Evolutionary conservation across 495 filamentous ascomycete species (phyloP), one percentile per base, ranked within the genome.

Genomic region (Friedmanniomyces simplex): DNA sequence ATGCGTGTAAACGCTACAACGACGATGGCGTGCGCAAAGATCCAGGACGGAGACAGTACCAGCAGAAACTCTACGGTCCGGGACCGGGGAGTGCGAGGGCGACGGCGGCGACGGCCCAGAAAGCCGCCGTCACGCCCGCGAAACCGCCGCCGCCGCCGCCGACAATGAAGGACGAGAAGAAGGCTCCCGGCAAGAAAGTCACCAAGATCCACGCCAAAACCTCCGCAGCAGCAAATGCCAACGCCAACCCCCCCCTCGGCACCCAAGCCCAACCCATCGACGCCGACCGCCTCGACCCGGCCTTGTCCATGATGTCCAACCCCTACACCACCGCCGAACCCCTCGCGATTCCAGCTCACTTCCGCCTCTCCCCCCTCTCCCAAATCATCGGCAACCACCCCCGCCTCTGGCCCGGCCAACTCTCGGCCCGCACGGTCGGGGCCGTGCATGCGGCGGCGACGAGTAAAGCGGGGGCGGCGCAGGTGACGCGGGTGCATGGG

Each of bases 1-100:
- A 91, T 72, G 84, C 85, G 5, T 79, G 84, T 77, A 87, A 90
- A 68, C 76, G 88, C 25, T 77, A 85, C 28, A 79, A 83, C 12
- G 82, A 86, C 60, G 84, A 88, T 60, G 79, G 79, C 55, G 78
- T 76, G 0, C 82, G 79, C 62, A 71, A 75, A 54, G 78, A 84
- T 67, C 77, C 81, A 4, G 69, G 72, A 53, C 84, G 81, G 65
- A 77, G 71, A 65, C 68, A 66, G 30, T 49, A n/a, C 13, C 48
- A 58, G 18, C 39, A 54, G 21, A 34, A 49, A 16, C 51, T 62
- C 53, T 64, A 59, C 47, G 69, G 67, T 1, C 67, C 71, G 13
- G 68, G 67, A 3, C 70, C 71, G 28, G 69, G 59, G 0, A 39
- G 52, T 39, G 48, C 51, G 3, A 32, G 50, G 42, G 13, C 36